These are phyloP conservation scores for Epichloe uncinata DNA, from an alignment of 2,329 filamentous ascomycete genomes.

Conservation along the genomic window DNA sequence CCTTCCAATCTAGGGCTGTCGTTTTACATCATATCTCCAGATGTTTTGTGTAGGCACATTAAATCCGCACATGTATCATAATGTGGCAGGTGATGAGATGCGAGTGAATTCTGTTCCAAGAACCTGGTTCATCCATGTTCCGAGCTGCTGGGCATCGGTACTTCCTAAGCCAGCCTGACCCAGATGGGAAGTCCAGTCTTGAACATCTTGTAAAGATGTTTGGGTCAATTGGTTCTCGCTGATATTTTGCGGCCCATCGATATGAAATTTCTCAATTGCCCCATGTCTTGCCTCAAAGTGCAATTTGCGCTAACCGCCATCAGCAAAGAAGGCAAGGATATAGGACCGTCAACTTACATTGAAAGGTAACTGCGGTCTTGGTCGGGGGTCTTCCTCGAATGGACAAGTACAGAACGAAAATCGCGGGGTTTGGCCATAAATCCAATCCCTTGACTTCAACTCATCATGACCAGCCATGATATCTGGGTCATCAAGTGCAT, in stretches of 20 bases:
- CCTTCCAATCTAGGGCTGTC: too few species aligned
- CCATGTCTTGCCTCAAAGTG: conserved; percentile 25
- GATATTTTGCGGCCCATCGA: conserved; percentile 11
- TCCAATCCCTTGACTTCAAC: conserved; percentile 53
- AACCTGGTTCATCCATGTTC: conserved; percentile 18
- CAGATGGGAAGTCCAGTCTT: conserved; percentile 15
- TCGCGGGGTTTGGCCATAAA: conserved; percentile 72
- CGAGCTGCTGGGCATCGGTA: conserved; percentile 12
- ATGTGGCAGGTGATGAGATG: conserved; percentile 2
- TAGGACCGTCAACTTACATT: conserved; percentile 22
- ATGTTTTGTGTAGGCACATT: too few species aligned
- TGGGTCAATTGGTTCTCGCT: background rate
- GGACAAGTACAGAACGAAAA: conserved; percentile 58
- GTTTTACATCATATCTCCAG: too few species aligned
- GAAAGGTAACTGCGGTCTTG: conserved; percentile 36
- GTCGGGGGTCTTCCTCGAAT: conserved; percentile 43
- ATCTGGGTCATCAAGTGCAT: conserved; percentile 29
- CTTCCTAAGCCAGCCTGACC: conserved; percentile 13
- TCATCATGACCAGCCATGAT: conserved; percentile 30
- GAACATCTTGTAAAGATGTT: conserved; percentile 10
- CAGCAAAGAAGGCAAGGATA: background rate
- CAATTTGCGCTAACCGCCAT: conserved; percentile 15
- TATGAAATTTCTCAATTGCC: conserved; percentile 18
- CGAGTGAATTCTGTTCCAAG: conserved; percentile 18
- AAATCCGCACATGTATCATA: too few species aligned